Evolutionary conservation across 2,329 filamentous ascomycete genomes (phyloP).

Genomic region (Pseudocercospora vitis): DNA sequence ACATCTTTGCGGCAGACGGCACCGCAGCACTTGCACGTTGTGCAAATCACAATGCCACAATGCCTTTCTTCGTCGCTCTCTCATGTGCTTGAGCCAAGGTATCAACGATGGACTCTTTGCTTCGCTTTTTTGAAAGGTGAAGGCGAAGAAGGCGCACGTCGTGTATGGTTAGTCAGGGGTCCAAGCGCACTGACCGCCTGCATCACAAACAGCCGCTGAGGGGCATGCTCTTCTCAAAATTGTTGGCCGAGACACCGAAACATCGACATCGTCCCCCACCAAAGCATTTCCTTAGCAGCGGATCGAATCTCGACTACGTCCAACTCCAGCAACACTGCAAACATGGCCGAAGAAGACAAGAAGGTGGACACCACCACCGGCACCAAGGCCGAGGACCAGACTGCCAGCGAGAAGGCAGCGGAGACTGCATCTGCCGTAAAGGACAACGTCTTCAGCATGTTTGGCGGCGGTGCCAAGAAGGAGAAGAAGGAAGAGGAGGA

Average conservation of each 20-base stretch:
- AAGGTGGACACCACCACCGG: conserved; percentile 30
- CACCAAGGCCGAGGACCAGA: conserved; percentile 38
- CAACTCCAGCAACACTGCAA: conserved; percentile 5
- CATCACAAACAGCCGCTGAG: no score
- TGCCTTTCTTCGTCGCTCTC: neutral
- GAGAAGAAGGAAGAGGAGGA: conserved; percentile 81
- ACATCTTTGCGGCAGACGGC: neutral
- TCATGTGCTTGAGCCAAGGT: no score
- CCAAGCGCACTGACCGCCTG: no score
- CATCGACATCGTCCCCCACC: neutral
- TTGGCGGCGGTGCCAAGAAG: conserved; percentile 95
- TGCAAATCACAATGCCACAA: neutral
- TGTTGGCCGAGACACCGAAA: no score
- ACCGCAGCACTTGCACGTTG: conserved; percentile 10
- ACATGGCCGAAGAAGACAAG: conserved; percentile 37
- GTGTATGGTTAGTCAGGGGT: no score
- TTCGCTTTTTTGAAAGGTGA: no score
- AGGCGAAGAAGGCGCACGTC: no score
- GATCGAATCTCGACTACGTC: neutral
- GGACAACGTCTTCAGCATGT: conserved; percentile 89
- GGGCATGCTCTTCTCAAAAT: no score
- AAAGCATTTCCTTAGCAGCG: neutral
- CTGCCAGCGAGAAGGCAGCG: conserved; percentile 40
- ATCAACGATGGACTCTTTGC: no score
- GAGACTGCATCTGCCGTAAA: conserved; percentile 45